Evolutionary conservation across 768 basidiomycete genomes (phyloP).

Genomic region (Leccinum pellstonianum): DNA sequence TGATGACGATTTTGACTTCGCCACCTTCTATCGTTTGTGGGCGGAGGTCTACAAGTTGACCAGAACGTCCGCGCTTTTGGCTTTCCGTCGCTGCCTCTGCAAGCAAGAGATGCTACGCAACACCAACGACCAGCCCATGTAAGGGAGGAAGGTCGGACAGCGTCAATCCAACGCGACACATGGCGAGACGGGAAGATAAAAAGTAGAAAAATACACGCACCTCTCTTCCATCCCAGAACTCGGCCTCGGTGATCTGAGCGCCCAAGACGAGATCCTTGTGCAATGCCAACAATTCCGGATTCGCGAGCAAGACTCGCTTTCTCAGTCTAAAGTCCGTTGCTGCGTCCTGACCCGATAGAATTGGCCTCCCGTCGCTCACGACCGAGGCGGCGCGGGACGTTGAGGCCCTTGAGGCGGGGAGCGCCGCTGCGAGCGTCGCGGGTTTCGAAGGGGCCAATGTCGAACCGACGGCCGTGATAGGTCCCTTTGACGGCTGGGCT

Average conservation of each 20-base stretch:
- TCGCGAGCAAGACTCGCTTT: slow-evolving; percentile 75
- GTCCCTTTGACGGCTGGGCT: slow-evolving; percentile 27
- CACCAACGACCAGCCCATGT: not conserved
- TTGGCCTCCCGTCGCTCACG: slow-evolving; percentile 51
- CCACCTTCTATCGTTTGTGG: slow-evolving; percentile 82
- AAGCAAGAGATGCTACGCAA: slow-evolving; percentile 63
- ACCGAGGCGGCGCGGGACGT: slow-evolving; percentile 65
- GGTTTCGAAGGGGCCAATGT: slow-evolving; percentile 23
- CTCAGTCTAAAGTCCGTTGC: slow-evolving; percentile 69
- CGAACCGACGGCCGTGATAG: slow-evolving; percentile 14
- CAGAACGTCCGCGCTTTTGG: slow-evolving; percentile 79
- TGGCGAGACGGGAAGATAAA: not conserved
- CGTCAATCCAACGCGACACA: not conserved
- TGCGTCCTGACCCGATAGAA: slow-evolving; percentile 57
- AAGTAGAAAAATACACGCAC: slow-evolving; percentile 39
- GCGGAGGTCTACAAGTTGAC: slow-evolving; percentile 84
- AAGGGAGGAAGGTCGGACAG: not conserved
- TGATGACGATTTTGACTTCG: slow-evolving; percentile 86
- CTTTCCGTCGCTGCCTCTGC: slow-evolving; percentile 72
- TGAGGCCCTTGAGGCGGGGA: slow-evolving; percentile 41
- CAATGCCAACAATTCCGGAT: slow-evolving; percentile 73
- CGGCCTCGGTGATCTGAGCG: slow-evolving; percentile 83
- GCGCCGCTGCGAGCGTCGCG: slow-evolving; percentile 31
- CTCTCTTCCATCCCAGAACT: slow-evolving; percentile 98
- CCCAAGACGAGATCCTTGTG: slow-evolving; percentile 88